These are phyloP conservation scores for Plasmodium knowlesi DNA, from an alignment of 169 alveolate genomes.

Conservation along the genomic window DNA sequence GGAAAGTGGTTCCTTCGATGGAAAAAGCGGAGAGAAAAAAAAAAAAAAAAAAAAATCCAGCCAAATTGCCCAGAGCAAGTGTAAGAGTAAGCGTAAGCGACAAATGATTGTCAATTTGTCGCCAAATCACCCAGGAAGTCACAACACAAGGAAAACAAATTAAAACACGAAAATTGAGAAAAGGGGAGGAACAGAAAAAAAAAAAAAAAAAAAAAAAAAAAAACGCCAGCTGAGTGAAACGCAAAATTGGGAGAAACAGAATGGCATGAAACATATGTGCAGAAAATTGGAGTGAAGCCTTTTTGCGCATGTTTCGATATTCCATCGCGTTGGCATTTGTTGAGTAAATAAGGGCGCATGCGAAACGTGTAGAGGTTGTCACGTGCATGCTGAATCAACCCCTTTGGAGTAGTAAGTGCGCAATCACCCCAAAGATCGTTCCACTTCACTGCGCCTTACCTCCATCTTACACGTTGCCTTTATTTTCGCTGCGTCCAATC, in stretches of 20 bases:
- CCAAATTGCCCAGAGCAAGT: neutral
- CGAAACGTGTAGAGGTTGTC: neutral
- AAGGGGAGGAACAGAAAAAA: too few species aligned
- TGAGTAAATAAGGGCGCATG: neutral
- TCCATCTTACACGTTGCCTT: neutral
- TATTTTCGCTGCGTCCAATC: neutral
- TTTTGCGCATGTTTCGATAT: neutral
- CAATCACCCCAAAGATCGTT: too few species aligned
- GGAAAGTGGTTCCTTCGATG: neutral
- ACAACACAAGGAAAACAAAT: neutral
- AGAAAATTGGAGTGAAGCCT: neutral
- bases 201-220: too few species aligned
- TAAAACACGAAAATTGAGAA: neutral
- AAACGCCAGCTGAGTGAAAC: neutral
- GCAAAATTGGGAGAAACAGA: neutral
- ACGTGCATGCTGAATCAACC: neutral
- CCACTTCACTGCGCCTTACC: neutral
- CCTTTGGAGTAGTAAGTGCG: too few species aligned
- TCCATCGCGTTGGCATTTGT: neutral
- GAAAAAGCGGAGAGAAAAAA: neutral
- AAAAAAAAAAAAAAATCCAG: neutral
- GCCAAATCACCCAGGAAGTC: neutral
- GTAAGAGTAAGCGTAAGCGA: neutral
- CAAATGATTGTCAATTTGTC: neutral
- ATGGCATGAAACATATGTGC: neutral